Evolutionary conservation across 495 filamentous ascomycete genomes (phyloP).

Genomic region (Achaetomiella virescens): DNA sequence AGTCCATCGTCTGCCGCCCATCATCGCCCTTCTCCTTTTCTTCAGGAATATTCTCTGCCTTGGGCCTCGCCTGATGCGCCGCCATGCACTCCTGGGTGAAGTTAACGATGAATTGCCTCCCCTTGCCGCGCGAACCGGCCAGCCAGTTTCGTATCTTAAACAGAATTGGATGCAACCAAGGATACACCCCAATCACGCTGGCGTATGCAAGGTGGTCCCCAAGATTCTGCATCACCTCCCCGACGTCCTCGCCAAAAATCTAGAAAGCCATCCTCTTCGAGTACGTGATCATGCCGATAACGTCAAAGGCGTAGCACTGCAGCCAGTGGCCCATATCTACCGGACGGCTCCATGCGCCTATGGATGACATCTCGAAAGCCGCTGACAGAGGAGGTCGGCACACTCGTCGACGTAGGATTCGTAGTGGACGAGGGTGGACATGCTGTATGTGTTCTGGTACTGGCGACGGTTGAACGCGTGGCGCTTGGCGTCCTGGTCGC

Average conservation of each 20-base stretch:
- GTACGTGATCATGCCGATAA: constrained; percentile 53
- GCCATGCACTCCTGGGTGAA: neutral
- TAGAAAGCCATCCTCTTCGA: constrained; percentile 50
- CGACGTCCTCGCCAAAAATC: constrained; percentile 45
- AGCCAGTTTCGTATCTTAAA: constrained; percentile 21
- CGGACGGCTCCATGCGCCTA: neutral
- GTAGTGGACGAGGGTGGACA: neutral
- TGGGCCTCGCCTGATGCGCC: neutral
- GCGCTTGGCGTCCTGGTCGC: neutral
- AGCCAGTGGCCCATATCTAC: constrained; percentile 48
- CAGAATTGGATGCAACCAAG: constrained; percentile 38
- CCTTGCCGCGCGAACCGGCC: neutral
- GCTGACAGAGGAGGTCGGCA: neutral
- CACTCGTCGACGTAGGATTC: neutral
- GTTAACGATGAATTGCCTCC: neutral
- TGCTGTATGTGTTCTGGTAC: neutral
- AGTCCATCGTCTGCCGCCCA: neutral
- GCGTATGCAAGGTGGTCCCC: constrained; percentile 29
- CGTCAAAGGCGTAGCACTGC: constrained; percentile 56
- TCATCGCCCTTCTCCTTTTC: neutral
- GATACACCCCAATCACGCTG: constrained; percentile 1
- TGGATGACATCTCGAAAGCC: neutral
- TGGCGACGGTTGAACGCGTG: neutral
- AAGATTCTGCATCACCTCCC: constrained; percentile 34
- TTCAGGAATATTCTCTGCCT: neutral